Evolutionary conservation across 192 early-diverging fungal genomes (phyloP), one percentile per base, ranked within the genome.

Genomic region (Umbelopsis vinacea): DNA sequence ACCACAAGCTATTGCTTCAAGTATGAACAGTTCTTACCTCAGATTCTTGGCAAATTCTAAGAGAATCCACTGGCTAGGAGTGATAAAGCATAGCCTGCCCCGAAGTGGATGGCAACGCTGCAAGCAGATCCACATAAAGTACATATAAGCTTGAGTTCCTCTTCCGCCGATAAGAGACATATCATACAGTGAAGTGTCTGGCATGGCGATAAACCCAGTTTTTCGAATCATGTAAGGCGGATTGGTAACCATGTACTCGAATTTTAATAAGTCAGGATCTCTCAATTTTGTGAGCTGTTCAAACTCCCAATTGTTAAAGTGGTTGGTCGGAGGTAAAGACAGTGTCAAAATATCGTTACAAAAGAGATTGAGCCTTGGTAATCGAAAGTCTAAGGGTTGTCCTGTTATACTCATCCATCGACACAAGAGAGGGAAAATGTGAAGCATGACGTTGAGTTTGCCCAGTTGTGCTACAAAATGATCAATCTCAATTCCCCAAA

Each of bases 151-250:
- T 33, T 88, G 87, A 66, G 82, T 86, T 37, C 85, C 85, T 79
- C 52, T 69, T n/a, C 40, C 76, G 35, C 73, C 84, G 6, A 88
- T 48, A 8, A 84, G 72, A 4, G 57, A 35, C 67, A 83, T 82
- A 68, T 88, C 85, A 46, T 83, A 88, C 6, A 88, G 69, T 9
- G 74, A 69, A 17, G 76, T 71, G 37, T 88, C 86, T 2, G 86
- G 84, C 7, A 79, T 76, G 4, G 83, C 76, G 21, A 86, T 82
- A 24, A 84, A 86, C 3, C 86, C 86, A 0, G 84, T 88, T 50
- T 86, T 86, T 52, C 86, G 74, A 21, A 86, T 88, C 83, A 88
- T 85, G 60, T 88, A 88, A 6, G 87, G 87, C 15, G 87, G 87
- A 66, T 88, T 88, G 37, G 87, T 88, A 17, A 87, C 87, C 47